Percentiles rank a stretch among this genome's conserved stretches.
Evolutionary conservation across 176 grass and related monocot species (phyloP).

Genomic region (Carex kokanica): DNA sequence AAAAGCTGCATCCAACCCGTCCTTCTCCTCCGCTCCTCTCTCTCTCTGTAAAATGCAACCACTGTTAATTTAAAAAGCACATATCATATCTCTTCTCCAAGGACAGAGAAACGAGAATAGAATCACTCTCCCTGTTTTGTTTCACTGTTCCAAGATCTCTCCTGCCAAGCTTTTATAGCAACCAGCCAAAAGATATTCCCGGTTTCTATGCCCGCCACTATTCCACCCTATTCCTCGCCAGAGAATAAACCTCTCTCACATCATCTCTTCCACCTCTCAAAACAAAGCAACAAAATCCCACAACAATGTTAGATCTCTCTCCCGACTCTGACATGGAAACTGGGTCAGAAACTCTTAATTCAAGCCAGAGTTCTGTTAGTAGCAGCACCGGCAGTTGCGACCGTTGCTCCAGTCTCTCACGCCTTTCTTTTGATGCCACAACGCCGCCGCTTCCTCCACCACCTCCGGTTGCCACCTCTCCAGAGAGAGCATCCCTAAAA

Average conservation of each 20-base stretch:
- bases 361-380: slow-evolving; percentile 62
- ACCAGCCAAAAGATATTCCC: slow-evolving; percentile 11
- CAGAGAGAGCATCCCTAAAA: slow-evolving; percentile 26
- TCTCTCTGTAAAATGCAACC: neutral
- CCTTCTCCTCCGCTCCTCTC: neutral
- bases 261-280: neutral
- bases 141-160: slow-evolving; percentile 26
- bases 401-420: slow-evolving; percentile 47
- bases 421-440: slow-evolving; percentile 49
- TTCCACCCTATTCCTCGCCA: slow-evolving; percentile 5
- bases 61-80: neutral
- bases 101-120: slow-evolving; percentile 7
- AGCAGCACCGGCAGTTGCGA: slow-evolving; percentile 48
- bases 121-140: slow-evolving; percentile 22
- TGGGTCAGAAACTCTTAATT: slow-evolving; percentile 48
- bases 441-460: neutral
- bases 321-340: slow-evolving; percentile 50
- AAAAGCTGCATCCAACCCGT: neutral
- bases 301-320: slow-evolving; percentile 29
- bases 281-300: neutral
- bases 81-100: neutral
- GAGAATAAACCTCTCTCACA: slow-evolving; percentile 14
- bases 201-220: slow-evolving; percentile 1
- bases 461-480: slow-evolving; percentile 14
- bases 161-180: neutral